Base-by-base conservation (phyloP, 305 asterid genomes). In the Solanum hybrid region DNA sequence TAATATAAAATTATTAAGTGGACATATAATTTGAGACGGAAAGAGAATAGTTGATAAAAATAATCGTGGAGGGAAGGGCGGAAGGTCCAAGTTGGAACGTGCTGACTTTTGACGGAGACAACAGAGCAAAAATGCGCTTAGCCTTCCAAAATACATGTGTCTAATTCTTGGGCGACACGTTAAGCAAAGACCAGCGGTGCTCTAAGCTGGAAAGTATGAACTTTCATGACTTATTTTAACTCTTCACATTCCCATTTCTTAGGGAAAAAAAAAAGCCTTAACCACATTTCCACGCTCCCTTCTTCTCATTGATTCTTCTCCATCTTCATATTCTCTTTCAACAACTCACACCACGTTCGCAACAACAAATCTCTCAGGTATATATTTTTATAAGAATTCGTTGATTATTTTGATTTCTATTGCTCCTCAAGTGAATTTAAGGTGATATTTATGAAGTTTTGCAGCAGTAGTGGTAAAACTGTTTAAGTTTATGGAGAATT, bases 341-440 rank as follows among this genome's bases (percentile, higher is more conserved):
- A 56, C 87, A 84, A 84, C 76, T 84, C 87, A 51, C 32, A 3
- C 87, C 87, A 51, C 87, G 75, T 84, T 84, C 86, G 37, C 86
- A 1, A 42, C 37, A 81, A 0, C 71, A 82, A 82, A 10, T 42
- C n/a, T 14, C 38, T 82, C 72, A 82, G 87, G 87, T 82, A 82
- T 29, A 9, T 45, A 40, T 0, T 26, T 37, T 19, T 40, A 27
- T 37, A 79, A n/a, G 86, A 37, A 37, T 38, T 80, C 35, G 35
- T 38, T 3, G 10, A 80, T 60, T 45, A 19, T 19, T 45, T 84
- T 51, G 40, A 82, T 82, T 82, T 82, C 19, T 51, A 31, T 31
- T 31, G 19, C 19, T 17, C 24, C 1, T 82, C 2, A 51, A 31
- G 42, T 42, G 22, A 84, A 31, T 31, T 82, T 31, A 10, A 84